Evolutionary conservation across 495 filamentous ascomycete species (phyloP).

Genomic region (Bacidia rubella): DNA sequence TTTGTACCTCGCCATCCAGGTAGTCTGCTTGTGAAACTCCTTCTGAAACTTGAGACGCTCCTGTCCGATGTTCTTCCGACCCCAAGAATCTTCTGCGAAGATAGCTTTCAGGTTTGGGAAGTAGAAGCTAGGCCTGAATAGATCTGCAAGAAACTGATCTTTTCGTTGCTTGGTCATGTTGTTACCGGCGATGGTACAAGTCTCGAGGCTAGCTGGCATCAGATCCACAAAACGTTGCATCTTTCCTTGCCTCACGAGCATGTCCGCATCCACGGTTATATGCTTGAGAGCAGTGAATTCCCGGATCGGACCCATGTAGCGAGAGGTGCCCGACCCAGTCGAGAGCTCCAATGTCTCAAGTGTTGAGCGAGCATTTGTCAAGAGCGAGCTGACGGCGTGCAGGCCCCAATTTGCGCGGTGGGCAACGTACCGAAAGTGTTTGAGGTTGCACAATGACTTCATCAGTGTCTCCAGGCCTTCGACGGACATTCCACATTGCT

Average conservation of each 20-base stretch:
- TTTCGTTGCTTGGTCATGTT: conserved; percentile 10
- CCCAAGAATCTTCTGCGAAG: conserved; percentile 14
- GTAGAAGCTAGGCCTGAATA: conserved; percentile 12
- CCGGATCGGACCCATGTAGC: conserved; percentile 12
- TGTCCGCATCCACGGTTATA: conserved; percentile 12
- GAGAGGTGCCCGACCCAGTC: conserved; percentile 9
- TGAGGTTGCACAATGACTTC: conserved; percentile 5
- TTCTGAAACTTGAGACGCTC: conserved; percentile 15
- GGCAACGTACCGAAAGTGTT: conserved; percentile 12
- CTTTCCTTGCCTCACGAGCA: conserved; percentile 12
- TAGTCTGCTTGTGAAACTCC: conserved; percentile 15
- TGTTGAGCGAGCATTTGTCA: conserved; percentile 11
- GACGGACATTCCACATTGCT: conserved; percentile 16
- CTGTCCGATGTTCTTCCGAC: conserved; percentile 12
- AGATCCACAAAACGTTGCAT: conserved; percentile 14
- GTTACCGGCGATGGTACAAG: conserved; percentile 13
- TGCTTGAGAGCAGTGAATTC: conserved; percentile 12
- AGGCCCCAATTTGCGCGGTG: conserved; percentile 15
- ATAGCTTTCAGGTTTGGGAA: conserved; percentile 9
- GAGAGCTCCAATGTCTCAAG: conserved; percentile 12
- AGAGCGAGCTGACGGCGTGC: conserved; percentile 6
- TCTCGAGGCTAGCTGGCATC: conserved; percentile 13
- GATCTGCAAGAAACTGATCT: conserved; percentile 13
- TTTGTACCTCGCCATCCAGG: conserved; percentile 14
- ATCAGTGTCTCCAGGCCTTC: conserved; percentile 16